A percentile compares a stretch with the other conserved stretches of the same genome.
phyloP scores from a whole-genome alignment of 106 monocot genomes.

The Apostasia shenzhenica region DNA sequence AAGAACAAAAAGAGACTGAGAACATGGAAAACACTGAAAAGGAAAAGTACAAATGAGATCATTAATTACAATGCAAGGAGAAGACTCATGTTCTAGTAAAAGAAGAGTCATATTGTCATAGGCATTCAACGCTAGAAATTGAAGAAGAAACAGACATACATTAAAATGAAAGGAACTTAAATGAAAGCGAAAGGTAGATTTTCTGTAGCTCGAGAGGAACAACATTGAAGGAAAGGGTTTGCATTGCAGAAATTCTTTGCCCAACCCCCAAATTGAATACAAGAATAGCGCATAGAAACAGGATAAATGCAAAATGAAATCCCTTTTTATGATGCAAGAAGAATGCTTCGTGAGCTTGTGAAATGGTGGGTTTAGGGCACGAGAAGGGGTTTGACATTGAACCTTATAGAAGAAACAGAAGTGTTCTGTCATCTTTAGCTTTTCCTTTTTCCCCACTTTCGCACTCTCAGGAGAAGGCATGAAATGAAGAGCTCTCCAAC shows the following conservation, averaged over 20 bases:
- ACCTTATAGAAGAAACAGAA: slow-evolving; percentile 37
- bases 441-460: neutral
- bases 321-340: neutral
- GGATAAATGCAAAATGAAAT: neutral
- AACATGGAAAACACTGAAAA: neutral
- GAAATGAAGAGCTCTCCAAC: neutral
- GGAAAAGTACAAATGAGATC: neutral
- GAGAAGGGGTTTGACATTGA: neutral
- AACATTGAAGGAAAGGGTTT: neutral
- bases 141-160: too few species aligned
- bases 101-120: too few species aligned
- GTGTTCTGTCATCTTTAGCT: slow-evolving; percentile 21
- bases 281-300: neutral
- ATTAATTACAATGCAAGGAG: neutral
- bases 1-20: neutral
- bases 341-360: neutral
- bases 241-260: neutral
- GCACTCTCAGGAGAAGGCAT: too few species aligned
- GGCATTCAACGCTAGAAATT: too few species aligned
- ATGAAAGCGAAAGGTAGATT: neutral
- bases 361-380: neutral
- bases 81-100: neutral
- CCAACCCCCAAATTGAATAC: neutral
- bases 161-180: neutral
- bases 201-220: neutral